phyloP scores from a whole-genome alignment of 192 early-diverging fungal genomes.

The Coemansia sp. region DNA sequence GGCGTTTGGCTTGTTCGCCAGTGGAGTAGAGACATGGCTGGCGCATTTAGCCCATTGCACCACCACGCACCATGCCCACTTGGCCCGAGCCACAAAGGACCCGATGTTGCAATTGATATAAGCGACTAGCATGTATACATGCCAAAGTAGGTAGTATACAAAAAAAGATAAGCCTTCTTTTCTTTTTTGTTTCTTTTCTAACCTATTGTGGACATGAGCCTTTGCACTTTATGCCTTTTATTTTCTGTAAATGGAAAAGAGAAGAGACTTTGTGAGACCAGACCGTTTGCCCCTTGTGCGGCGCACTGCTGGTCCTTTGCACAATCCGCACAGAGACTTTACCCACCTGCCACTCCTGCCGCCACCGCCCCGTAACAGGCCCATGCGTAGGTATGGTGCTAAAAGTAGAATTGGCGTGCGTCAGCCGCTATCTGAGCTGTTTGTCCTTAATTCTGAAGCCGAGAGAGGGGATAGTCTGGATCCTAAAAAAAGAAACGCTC shows the following conservation, averaged over 20 bases:
- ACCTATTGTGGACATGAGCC: background rate
- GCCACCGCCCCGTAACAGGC: constrained; percentile 5
- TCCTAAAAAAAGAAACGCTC: background rate
- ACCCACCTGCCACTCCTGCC: constrained; percentile 34
- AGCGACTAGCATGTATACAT: background rate
- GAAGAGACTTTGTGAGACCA: constrained; percentile 1
- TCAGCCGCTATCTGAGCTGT: background rate
- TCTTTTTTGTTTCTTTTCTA: background rate
- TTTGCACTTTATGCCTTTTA: background rate
- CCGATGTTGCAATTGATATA: background rate
- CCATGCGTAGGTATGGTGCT: background rate
- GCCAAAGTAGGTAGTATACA: background rate
- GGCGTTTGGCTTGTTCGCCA: constrained; percentile 31
- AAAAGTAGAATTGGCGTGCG: background rate
- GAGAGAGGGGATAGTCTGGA: background rate
- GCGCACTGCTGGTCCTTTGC: constrained; percentile 23
- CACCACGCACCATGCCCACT: background rate
- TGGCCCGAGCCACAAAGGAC: background rate
- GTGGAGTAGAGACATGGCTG: constrained; percentile 13
- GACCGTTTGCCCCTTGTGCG: constrained; percentile 4
- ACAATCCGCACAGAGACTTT: constrained; percentile 24
- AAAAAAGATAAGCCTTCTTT: background rate
- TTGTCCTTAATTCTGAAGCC: background rate
- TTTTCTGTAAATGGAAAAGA: constrained; percentile 1
- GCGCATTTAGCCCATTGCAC: background rate